phyloP scores from a whole-genome alignment of 2,329 filamentous ascomycete genomes.

The Ascosphaera apis region DNA sequence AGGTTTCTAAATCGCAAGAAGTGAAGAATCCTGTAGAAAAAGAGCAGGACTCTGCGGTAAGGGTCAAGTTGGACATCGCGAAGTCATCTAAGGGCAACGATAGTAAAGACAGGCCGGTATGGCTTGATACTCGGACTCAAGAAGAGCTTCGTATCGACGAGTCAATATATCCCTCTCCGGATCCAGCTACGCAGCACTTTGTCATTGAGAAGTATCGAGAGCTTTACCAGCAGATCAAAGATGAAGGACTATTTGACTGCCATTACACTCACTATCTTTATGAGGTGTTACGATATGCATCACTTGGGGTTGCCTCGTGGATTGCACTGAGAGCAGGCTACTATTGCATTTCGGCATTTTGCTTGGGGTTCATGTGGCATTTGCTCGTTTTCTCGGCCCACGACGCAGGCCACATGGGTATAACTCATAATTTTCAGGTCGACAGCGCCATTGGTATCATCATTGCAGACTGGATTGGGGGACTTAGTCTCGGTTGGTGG shows the following conservation, averaged over 20 bases:
- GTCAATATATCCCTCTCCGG: constrained; percentile 58
- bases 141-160: constrained; percentile 55
- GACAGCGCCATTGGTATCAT: constrained; percentile 76
- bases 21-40: too few relatives aligned
- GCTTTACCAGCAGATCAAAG: constrained; percentile 46
- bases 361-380: constrained; percentile 73
- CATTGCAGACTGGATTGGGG: constrained; percentile 73
- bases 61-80: too few relatives aligned
- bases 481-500: constrained; percentile 89
- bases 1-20: too few relatives aligned
- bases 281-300: constrained; percentile 48
- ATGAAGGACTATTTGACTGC: constrained; percentile 61
- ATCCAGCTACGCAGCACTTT: constrained; percentile 45
- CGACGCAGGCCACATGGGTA: constrained; percentile 91
- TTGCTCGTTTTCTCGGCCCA: constrained; percentile 86
- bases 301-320: constrained; percentile 41
- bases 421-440: constrained; percentile 68
- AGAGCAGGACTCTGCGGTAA: too few relatives aligned
- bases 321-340: constrained; percentile 37
- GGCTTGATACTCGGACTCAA: constrained; percentile 49
- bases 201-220: constrained; percentile 67
- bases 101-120: constrained; percentile 34
- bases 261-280: constrained; percentile 58
- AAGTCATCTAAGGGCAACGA: too few relatives aligned
- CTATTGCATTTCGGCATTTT: constrained; percentile 47